A percentile compares a stretch with the other conserved stretches of the same genome.
phyloP scores from a whole-genome alignment of 1,284 basidiomycete species.

The Marasmius tenuissimus region DNA sequence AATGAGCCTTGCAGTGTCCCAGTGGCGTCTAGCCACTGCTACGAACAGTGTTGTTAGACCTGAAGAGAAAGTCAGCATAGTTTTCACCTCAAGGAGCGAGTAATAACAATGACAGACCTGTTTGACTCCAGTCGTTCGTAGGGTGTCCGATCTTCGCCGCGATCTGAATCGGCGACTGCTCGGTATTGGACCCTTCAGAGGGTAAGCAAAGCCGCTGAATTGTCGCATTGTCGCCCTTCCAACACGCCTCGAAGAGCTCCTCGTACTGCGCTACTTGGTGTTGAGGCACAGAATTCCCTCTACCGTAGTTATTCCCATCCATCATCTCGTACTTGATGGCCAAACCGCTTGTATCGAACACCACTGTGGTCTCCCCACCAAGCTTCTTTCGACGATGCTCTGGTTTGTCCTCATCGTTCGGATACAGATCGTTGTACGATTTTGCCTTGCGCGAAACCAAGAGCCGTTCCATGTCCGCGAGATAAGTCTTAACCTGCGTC shows the following conservation, averaged over 20 bases:
- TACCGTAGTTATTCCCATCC: not conserved
- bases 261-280: slow-evolving; percentile 40
- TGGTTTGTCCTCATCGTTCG: slow-evolving; percentile 17
- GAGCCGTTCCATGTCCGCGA: slow-evolving; percentile 32
- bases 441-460: slow-evolving; percentile 43
- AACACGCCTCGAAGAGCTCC: slow-evolving; percentile 54
- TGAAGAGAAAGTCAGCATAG: slow-evolving; percentile 22
- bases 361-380: slow-evolving; percentile 10
- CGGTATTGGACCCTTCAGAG: slow-evolving; percentile 26
- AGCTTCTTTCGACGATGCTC: slow-evolving; percentile 3
- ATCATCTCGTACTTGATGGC: not conserved
- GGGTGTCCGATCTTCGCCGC: slow-evolving; percentile 28
- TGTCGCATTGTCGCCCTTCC: slow-evolving; percentile 45
- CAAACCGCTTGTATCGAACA: not conserved
- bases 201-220: slow-evolving; percentile 53
- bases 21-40: slow-evolving; percentile 45
- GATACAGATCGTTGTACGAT: slow-evolving; percentile 40
- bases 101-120: slow-evolving; percentile 14
- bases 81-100: slow-evolving; percentile 30
- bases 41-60: slow-evolving; percentile 48
- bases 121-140: slow-evolving; percentile 13
- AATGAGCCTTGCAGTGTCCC: slow-evolving; percentile 53
- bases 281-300: slow-evolving; percentile 21
- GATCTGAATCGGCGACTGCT: slow-evolving; percentile 40
- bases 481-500: slow-evolving; percentile 29